Evolutionary conservation across 176 grass and related monocot species (phyloP).

Genomic region (Carex myosuroides): DNA sequence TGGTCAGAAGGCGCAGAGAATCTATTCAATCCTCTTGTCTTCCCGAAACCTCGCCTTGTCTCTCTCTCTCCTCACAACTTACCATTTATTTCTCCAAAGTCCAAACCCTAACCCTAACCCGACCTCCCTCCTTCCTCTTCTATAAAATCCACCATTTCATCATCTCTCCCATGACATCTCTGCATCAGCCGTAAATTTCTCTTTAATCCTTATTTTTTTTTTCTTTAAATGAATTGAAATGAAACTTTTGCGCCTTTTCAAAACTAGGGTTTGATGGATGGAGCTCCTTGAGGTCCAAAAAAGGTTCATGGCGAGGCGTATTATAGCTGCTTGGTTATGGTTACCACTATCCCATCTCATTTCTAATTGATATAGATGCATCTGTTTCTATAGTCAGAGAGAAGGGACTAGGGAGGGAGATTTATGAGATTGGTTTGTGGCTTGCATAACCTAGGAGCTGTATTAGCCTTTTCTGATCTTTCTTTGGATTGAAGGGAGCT

Average conservation of each 20-base stretch:
- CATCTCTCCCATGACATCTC: not conserved
- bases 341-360: conserved; percentile 67
- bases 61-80: not conserved
- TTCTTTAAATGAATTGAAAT: not conserved
- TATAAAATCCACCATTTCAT: not conserved
- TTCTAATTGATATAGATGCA: not conserved
- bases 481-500: conserved; percentile 99
- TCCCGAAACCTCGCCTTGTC: conserved; percentile 15
- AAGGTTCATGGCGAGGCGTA: conserved; percentile 35
- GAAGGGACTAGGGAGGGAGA: not conserved
- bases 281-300: conserved; percentile 56
- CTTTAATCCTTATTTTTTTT: not conserved
- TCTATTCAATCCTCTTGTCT: conserved; percentile 24
- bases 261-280: conserved; percentile 20
- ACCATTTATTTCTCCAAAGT: conserved; percentile 8
- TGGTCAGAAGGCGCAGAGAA: conserved; percentile 26
- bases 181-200: not conserved
- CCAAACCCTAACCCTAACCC: conserved; percentile 28
- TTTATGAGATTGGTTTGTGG: conserved; percentile 58
- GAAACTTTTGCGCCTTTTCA: not conserved
- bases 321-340: conserved; percentile 75
- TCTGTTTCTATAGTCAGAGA: not conserved
- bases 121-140: not conserved
- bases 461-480: conserved; percentile 32
- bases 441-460: conserved; percentile 79